Evolutionary conservation across 345 rosid species (phyloP), one percentile per base, ranked within the genome.

Genomic region (Gossypium mustelinum): DNA sequence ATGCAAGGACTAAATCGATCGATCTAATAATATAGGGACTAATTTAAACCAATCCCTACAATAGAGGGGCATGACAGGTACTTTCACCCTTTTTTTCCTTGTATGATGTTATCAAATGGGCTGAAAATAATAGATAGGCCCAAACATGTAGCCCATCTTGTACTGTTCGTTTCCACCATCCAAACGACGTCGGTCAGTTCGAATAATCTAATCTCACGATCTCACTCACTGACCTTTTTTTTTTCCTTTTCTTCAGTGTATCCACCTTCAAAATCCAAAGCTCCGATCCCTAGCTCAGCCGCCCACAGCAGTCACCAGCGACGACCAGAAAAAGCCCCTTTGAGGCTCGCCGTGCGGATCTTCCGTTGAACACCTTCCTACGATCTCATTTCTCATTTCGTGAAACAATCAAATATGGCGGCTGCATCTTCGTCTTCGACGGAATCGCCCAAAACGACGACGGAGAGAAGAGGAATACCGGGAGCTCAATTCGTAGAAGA

Each of bases 401-500:
- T 17, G 47, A 34, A 54, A 39, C 51, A 18, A 41, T 54, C 58
- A 13, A 57, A 1, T 8, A 72, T 43, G 63, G 81, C 82, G 82
- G 82, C 85, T 22, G 76, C 82, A 60, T 73, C 86, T 70, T 80
- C 82, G 17, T 59, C 64, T 59, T 59, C 64, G 25, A 59, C 39
- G 27, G 62, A 20, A 50, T 70, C 76, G 7, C 43, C 75, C 56
- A 78, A 63, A 20, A 73, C 72, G 68, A 64, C 81, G 77, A 82
- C 89, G 4, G 99, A 89, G 89, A 87, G 99, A 77, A 87, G 98
- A 82, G 97, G 98, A 57, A 88, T 87, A 59, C 94, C 97, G 0
- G 99, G 87, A 24, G 98, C 98, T 75, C 93, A 90, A 77, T 92
- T 93, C 77, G 94, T 86, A 11, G 90, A 90, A 83, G 98, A 90